Conservation (phyloP, 352 stramenopile species). For the Globisporangium orthogonon region DNA sequence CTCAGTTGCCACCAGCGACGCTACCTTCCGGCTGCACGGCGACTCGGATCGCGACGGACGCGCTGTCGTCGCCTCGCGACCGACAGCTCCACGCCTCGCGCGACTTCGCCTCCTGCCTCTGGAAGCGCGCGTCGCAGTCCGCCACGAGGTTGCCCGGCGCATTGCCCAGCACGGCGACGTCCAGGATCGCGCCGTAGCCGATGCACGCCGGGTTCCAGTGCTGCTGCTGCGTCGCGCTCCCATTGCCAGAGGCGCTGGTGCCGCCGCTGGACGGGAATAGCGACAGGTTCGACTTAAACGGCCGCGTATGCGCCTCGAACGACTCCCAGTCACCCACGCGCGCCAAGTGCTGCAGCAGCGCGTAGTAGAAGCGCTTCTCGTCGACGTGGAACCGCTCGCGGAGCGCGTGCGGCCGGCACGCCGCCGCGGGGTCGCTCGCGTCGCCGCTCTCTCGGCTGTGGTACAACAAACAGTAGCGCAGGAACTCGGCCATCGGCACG, state of each 20-base stretch:
- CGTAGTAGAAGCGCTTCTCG: conserved; percentile 47
- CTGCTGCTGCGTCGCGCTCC: conserved; percentile 1
- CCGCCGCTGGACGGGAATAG: conserved; percentile 17
- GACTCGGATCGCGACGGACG: conserved; percentile 40
- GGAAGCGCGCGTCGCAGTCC: conserved; percentile 35
- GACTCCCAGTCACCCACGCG: conserved; percentile 42
- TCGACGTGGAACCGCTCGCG: conserved; percentile 42
- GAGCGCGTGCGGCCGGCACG: conserved; percentile 23
- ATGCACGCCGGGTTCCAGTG: conserved; percentile 28
- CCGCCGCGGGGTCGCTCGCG: conserved; percentile 7
- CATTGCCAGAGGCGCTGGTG: conserved; percentile 1
- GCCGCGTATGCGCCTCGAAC: conserved; percentile 41
- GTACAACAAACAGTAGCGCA: conserved; percentile 62
- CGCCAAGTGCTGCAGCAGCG: conserved; percentile 36
- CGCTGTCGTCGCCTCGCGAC: conserved; percentile 22
- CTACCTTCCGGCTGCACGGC: neutral
- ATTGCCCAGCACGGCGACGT: conserved; percentile 41
- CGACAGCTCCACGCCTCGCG: conserved; percentile 38
- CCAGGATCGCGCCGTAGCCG: conserved; percentile 65
- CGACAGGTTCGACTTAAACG: conserved; percentile 29
- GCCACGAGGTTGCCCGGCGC: conserved; percentile 39
- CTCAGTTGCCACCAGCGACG: too few relatives aligned
- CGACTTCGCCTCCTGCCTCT: conserved; percentile 47
- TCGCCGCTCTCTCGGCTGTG: conserved; percentile 26
- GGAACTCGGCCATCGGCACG: conserved; percentile 51